Percentiles rank a stretch among this genome's conserved stretches.
Evolutionary conservation across 768 basidiomycete species (phyloP).

Genomic region (Leccinum incarnatum): DNA sequence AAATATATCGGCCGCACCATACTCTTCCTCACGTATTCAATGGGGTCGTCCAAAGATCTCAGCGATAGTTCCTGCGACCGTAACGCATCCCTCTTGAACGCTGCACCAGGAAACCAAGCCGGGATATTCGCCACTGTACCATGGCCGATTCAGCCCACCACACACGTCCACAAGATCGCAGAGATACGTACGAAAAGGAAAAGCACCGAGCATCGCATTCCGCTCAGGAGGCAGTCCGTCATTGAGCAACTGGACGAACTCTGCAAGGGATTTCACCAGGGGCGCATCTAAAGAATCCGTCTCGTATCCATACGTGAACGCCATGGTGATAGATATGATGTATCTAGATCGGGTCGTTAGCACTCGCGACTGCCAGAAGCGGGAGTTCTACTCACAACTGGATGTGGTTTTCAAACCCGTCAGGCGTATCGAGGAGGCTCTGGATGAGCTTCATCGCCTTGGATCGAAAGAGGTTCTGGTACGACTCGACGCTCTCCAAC

Average conservation of each 20-base stretch:
- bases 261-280: slow-evolving; percentile 24
- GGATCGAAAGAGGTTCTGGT: slow-evolving; percentile 23
- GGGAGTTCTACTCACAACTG: slow-evolving; percentile 13
- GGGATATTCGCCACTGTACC: slow-evolving; percentile 27
- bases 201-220: slow-evolving; percentile 26
- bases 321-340: slow-evolving; percentile 32
- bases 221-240: slow-evolving; percentile 26
- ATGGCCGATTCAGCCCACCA: slow-evolving; percentile 1
- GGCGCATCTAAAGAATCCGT: slow-evolving; percentile 25
- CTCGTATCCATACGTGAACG: slow-evolving; percentile 30
- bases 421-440: slow-evolving; percentile 22
- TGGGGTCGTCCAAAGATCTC: slow-evolving; percentile 24
- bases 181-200: slow-evolving; percentile 27
- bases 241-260: slow-evolving; percentile 23
- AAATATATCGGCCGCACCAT: slow-evolving; percentile 19
- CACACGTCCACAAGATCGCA: neutral
- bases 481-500: slow-evolving; percentile 14
- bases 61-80: slow-evolving; percentile 27
- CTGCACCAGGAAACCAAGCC: slow-evolving; percentile 30
- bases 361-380: neutral
- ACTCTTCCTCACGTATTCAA: slow-evolving; percentile 27
- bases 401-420: slow-evolving; percentile 26
- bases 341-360: slow-evolving; percentile 18
- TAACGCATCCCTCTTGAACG: slow-evolving; percentile 28
- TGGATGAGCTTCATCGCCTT: slow-evolving; percentile 20